A percentile compares a stretch with the other conserved stretches of the same genome.
These are phyloP conservation scores for Astragalus membranaceus DNA, from an alignment of 306 rosid genomes.

Conservation along the genomic window DNA sequence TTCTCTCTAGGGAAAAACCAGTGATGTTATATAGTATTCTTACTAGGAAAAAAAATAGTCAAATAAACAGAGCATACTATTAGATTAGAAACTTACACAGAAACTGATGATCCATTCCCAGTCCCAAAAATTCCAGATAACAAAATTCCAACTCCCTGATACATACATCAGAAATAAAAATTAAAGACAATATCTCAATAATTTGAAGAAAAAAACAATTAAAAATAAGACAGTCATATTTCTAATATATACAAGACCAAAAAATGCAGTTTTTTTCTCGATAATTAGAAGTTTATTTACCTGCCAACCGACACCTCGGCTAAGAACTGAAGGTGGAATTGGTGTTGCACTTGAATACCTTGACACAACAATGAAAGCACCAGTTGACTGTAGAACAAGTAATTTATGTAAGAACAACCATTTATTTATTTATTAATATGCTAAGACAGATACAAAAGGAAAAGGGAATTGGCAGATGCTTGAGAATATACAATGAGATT, in stretches of 20 bases:
- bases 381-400: constrained; percentile 65
- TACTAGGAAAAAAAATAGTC: not conserved
- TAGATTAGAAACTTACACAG: constrained; percentile 61
- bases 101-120: constrained; percentile 83
- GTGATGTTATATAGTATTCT: not conserved
- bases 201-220: too few species aligned
- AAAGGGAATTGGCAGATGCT: too few species aligned
- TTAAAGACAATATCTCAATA: too few species aligned
- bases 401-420: not conserved
- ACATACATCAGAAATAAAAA: constrained; percentile 9
- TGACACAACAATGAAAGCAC: constrained; percentile 75
- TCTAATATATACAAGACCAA: too few species aligned
- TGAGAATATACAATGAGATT: too few species aligned
- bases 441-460: too few species aligned
- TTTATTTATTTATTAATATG: not conserved
- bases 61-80: not conserved
- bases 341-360: constrained; percentile 96
- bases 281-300: constrained; percentile 22
- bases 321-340: constrained; percentile 78
- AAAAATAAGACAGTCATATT: not conserved
- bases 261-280: too few species aligned
- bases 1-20: constrained; percentile 55
- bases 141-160: constrained; percentile 90
- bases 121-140: constrained; percentile 90
- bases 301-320: constrained; percentile 99